phyloP scores from a whole-genome alignment of 495 filamentous ascomycete species.

The Penicillium soppii region DNA sequence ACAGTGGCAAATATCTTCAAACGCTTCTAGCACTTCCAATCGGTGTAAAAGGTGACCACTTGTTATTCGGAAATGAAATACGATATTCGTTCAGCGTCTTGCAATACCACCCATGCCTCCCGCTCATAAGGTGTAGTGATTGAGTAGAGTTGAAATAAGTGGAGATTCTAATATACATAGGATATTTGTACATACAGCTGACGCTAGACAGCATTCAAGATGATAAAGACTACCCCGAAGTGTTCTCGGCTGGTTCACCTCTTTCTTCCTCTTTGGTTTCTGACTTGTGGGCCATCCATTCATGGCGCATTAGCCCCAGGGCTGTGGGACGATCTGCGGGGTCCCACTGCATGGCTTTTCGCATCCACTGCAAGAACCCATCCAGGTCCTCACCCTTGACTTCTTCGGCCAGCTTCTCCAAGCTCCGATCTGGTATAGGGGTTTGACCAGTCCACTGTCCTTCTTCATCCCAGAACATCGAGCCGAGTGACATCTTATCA shows the following conservation, averaged over 20 bases:
- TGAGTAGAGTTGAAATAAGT: too few relatives aligned
- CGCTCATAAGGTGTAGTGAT: too few relatives aligned
- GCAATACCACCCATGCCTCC: too few relatives aligned
- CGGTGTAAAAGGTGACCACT: too few relatives aligned
- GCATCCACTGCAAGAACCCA: slow-evolving; percentile 38
- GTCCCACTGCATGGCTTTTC: slow-evolving; percentile 42
- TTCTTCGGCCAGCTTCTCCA: slow-evolving; percentile 8
- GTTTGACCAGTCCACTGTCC: slow-evolving; percentile 8
- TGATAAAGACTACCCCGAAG: background rate
- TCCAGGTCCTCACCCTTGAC: slow-evolving; percentile 31
- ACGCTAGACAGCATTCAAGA: background rate
- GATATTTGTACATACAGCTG: too few relatives aligned
- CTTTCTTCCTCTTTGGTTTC: background rate
- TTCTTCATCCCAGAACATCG: slow-evolving; percentile 15
- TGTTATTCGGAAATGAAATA: too few relatives aligned
- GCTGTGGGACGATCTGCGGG: slow-evolving; percentile 41
- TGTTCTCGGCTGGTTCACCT: background rate
- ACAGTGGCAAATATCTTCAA: too few relatives aligned
- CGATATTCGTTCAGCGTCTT: too few relatives aligned
- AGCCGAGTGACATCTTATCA: slow-evolving; percentile 12
- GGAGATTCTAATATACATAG: too few relatives aligned
- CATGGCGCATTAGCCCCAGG: slow-evolving; percentile 36
- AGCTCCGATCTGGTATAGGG: slow-evolving; percentile 14
- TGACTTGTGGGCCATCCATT: slow-evolving; percentile 29
- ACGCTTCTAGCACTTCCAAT: too few relatives aligned